Conservation (phyloP, 176 grass and related monocot species). For the Bolboschoenus planiculmis region DNA sequence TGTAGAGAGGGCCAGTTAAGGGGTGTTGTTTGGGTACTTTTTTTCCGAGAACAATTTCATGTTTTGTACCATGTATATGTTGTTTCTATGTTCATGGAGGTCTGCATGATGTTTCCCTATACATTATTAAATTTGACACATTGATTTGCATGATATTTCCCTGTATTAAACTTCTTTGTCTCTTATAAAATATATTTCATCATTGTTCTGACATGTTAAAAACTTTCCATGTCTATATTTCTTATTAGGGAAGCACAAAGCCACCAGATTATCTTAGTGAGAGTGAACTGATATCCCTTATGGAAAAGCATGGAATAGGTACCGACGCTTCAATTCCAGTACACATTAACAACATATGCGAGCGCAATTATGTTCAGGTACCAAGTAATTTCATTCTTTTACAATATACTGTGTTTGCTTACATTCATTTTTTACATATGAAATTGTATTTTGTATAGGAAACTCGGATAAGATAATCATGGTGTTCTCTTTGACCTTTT, state of each 20-base stretch:
- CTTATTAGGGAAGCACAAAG: slow-evolving; percentile 63
- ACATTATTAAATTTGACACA: neutral
- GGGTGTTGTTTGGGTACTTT: neutral
- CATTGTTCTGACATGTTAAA: neutral
- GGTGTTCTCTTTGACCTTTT: neutral
- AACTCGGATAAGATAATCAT: neutral
- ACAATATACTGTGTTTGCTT: neutral
- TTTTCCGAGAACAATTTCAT: neutral
- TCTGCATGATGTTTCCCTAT: neutral
- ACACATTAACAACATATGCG: slow-evolving; percentile 87
- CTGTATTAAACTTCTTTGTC: neutral
- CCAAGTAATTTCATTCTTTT: slow-evolving; percentile 20
- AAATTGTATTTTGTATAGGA: neutral
- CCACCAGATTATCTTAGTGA: slow-evolving; percentile 96
- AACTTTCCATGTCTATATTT: neutral
- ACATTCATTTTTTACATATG: neutral
- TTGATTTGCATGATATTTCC: neutral
- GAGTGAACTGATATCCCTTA: slow-evolving; percentile 93
- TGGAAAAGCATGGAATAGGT: slow-evolving; percentile 96
- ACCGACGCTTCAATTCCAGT: slow-evolving; percentile 98
- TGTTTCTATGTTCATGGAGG: neutral
- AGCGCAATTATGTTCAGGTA: slow-evolving; percentile 98
- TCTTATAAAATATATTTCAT: neutral
- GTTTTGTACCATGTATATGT: neutral
- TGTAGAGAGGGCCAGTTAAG: neutral